phyloP scores from a whole-genome alignment of 192 early-diverging fungal species.

The Coemansia sp. region DNA sequence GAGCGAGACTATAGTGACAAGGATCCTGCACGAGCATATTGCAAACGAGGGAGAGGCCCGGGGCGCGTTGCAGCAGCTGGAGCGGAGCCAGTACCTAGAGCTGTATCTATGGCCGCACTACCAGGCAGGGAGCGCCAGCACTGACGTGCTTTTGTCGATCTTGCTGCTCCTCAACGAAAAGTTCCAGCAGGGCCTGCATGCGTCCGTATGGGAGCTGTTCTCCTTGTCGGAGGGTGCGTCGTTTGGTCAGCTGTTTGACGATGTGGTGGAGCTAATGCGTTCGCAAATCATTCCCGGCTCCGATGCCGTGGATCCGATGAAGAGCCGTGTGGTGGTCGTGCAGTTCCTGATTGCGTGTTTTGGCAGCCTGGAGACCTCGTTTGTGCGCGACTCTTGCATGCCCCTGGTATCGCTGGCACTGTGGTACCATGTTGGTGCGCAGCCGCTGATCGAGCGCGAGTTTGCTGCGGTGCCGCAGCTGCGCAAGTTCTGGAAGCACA shows the following conservation, averaged over 20 bases:
- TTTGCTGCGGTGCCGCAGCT: slow-evolving; percentile 56
- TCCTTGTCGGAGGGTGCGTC: neutral
- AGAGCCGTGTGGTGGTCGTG: slow-evolving; percentile 50
- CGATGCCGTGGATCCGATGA: slow-evolving; percentile 21
- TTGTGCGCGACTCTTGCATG: slow-evolving; percentile 75
- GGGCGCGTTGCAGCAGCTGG: slow-evolving; percentile 23
- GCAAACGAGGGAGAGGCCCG: no score
- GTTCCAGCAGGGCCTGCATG: slow-evolving; percentile 59
- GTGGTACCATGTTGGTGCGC: slow-evolving; percentile 64
- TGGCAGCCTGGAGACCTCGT: slow-evolving; percentile 69
- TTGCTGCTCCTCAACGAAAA: slow-evolving; percentile 90
- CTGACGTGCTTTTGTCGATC: slow-evolving; percentile 67
- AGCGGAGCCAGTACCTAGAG: slow-evolving; percentile 38
- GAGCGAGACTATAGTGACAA: no score
- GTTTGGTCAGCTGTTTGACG: slow-evolving; percentile 8
- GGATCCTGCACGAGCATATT: no score
- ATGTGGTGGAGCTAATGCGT: slow-evolving; percentile 23
- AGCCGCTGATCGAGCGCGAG: slow-evolving; percentile 53
- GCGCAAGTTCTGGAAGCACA: slow-evolving; percentile 61
- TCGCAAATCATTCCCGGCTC: slow-evolving; percentile 1
- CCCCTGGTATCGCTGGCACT: slow-evolving; percentile 64
- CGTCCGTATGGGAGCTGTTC: slow-evolving; percentile 8
- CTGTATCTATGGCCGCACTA: slow-evolving; percentile 74
- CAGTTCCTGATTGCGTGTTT: slow-evolving; percentile 82
- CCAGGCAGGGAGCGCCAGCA: neutral